Conservation (phyloP, 2,329 filamentous ascomycete species). For the Aspergillus brasiliensis region DNA sequence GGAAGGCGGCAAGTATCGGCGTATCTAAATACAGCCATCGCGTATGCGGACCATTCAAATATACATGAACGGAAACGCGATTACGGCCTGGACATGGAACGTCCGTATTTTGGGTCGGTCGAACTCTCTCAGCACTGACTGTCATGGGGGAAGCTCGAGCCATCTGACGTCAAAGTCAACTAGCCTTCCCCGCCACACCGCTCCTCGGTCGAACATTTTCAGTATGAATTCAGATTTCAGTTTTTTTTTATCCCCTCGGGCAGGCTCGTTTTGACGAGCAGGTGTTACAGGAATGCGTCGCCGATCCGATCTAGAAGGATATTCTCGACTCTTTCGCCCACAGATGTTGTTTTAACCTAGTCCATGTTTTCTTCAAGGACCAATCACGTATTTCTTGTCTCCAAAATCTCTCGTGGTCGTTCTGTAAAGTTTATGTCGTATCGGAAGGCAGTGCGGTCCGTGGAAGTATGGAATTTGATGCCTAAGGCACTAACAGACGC, state of each 20-base stretch:
- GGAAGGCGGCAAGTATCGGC: background rate
- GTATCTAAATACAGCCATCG: background rate
- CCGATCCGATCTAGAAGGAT: background rate
- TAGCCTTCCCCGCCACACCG: constrained; percentile 18
- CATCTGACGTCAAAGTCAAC: constrained; percentile 24
- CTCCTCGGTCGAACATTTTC: constrained; percentile 13
- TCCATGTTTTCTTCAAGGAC: background rate
- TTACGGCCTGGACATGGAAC: background rate
- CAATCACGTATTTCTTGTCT: background rate
- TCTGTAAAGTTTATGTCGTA: background rate
- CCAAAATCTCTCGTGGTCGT: background rate
- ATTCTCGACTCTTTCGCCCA: background rate
- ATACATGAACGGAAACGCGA: background rate
- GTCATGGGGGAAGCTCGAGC: constrained; percentile 13
- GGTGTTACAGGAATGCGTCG: background rate
- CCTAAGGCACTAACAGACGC: background rate
- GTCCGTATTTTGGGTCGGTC: background rate
- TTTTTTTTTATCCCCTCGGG: background rate
- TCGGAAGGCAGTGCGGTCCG: background rate
- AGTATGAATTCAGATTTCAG: background rate
- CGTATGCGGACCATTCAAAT: background rate
- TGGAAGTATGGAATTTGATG: background rate
- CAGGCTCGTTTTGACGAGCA: background rate
- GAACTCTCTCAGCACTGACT: background rate
- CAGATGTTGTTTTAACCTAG: background rate